Base-by-base conservation (phyloP, 2,329 filamentous ascomycete species). In the Cladophialophora psammophila region DNA sequence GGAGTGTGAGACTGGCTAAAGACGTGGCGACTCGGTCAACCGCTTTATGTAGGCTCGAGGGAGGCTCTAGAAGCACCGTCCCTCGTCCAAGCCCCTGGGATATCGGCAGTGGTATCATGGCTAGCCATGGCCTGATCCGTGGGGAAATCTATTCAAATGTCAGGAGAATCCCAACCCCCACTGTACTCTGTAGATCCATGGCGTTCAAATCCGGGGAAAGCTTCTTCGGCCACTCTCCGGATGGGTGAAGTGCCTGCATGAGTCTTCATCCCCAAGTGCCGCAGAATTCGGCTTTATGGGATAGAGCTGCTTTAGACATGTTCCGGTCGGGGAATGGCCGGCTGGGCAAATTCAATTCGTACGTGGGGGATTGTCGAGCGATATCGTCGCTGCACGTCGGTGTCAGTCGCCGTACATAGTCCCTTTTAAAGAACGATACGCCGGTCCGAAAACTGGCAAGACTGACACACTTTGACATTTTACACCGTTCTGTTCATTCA, bases 161-260 rank as follows among this genome's bases (percentile, higher is more conserved):
- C 50, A 18, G 13, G 5, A 54, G 38, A 36, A 36, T 18, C 18
- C 34, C 48, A 54, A 61, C 59, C 59, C 59, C 59, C 59, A 61
- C 59, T 61, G 59, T 13, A 55, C 20, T 26, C 18, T 20, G 45
- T 50, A 50, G 59, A 61, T 54, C 48, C 48, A 34, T 61, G 45
- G 48, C 38, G 18, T 32, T 10, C 32, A 53, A 61, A 61, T 53
- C 59, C 34, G 59, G 59, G 59, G 59, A 61, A 61, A 54, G 42
- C 59, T 54, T 31, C 45, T 53, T 31, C 59, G 59, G 59, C 59
- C 34, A 61, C 35, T 54, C 59, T 54, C 59, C 59, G 59, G 59
- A 18, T 42, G 59, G 59, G 59, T 36, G 18, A 54, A 61, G 12
- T 31, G 45, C 59, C 36, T 52, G 34, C 31, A 36, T 12, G 53